These are phyloP conservation scores for Eucalyptus urophylla DNA, from an alignment of 345 rosid genomes.

Conservation along the genomic window DNA sequence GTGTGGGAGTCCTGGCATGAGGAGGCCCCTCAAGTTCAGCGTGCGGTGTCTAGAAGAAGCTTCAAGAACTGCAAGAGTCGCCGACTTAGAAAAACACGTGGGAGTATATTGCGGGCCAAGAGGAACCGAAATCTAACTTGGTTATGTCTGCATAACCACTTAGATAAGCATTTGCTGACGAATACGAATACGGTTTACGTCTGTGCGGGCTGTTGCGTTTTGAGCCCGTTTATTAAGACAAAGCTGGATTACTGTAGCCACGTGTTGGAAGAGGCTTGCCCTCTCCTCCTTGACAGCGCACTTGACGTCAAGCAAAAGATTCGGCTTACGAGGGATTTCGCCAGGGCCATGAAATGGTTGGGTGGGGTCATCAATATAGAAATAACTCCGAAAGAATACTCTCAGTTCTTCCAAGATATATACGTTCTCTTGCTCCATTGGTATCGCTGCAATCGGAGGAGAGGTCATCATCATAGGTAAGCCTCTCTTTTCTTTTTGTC, in stretches of 20 bases:
- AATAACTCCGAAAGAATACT: not conserved
- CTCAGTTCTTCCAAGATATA: accelerated
- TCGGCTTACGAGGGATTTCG: not conserved
- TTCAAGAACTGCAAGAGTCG: too few relatives aligned
- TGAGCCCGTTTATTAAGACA: not conserved
- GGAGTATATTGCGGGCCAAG: not conserved
- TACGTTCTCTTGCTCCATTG: not conserved
- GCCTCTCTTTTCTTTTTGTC: not conserved
- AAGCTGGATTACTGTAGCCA: not conserved
- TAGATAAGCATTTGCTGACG: not conserved
- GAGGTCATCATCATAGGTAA: not conserved
- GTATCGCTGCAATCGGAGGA: not conserved
- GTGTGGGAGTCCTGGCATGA: not conserved
- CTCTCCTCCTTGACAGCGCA: not conserved
- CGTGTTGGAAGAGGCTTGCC: not conserved
- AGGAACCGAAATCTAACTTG: not conserved
- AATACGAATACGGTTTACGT: not conserved
- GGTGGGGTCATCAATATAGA: accelerated
- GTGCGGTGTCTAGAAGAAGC: too few relatives aligned
- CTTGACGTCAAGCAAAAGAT: not conserved
- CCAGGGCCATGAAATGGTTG: not conserved
- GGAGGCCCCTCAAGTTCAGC: not conserved
- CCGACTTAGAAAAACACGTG: too few relatives aligned
- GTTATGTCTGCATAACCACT: not conserved
- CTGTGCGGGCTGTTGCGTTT: not conserved